A percentile compares a stretch with the other conserved stretches of the same genome.
These are phyloP conservation scores for Syncephalastrum racemosum DNA, from an alignment of 371 early-diverging fungal genomes.

Conservation along the genomic window DNA sequence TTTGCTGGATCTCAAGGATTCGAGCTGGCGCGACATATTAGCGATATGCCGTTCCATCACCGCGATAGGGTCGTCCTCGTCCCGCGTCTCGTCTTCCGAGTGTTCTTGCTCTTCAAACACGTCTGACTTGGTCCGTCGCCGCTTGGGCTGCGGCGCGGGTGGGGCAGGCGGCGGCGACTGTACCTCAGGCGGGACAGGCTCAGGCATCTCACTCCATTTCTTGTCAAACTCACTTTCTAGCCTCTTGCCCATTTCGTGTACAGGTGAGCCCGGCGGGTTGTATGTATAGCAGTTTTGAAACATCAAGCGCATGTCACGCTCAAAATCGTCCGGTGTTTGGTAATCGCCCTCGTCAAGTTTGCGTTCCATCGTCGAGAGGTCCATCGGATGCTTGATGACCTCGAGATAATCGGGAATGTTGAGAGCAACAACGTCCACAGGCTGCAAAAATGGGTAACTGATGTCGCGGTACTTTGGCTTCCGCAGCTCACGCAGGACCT, in stretches of 20 bases:
- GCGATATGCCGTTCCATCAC: constrained; percentile 28
- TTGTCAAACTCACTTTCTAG: constrained; percentile 83
- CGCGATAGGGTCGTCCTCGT: constrained; percentile 21
- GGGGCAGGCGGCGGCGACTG: constrained; percentile 3
- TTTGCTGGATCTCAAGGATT: constrained; percentile 63
- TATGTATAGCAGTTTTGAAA: constrained; percentile 94
- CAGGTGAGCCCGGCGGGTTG: constrained; percentile 88
- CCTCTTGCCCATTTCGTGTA: constrained; percentile 80
- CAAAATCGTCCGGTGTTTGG: constrained; percentile 71
- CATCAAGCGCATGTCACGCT: constrained; percentile 85
- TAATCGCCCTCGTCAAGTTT: constrained; percentile 85
- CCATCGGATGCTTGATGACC: constrained; percentile 98
- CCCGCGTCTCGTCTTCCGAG: constrained; percentile 12
- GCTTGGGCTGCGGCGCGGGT: constrained; percentile 10
- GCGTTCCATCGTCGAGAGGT: constrained; percentile 88
- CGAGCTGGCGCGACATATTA: constrained; percentile 34
- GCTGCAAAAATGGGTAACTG: constrained; percentile 80
- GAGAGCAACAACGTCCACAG: constrained; percentile 92
- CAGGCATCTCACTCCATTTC: constrained; percentile 79
- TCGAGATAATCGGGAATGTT: constrained; percentile 93
- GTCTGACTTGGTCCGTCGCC: constrained; percentile 9
- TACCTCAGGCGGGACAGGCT: constrained; percentile 12
- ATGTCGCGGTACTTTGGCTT: constrained; percentile 74
- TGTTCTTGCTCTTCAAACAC: constrained; percentile 16
- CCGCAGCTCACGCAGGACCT: constrained; percentile 74